Evolutionary conservation across 1,284 basidiomycete genomes (phyloP), one percentile per base, ranked within the genome.

Genomic region (Apiotrichum veenhuisii): DNA sequence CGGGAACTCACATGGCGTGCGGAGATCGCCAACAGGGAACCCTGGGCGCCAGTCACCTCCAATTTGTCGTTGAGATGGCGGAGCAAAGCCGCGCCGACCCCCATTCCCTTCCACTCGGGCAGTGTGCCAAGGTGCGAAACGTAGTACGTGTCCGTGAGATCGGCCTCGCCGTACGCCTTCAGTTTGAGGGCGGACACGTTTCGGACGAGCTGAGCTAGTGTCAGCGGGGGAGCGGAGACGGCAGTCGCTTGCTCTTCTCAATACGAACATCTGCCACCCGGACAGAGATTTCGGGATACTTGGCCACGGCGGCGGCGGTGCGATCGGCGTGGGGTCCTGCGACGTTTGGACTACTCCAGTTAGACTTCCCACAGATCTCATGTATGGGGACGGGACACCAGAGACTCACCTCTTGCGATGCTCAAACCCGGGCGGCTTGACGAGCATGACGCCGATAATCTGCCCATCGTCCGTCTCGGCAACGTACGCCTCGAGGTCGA

Each of bases 371-470:
- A n/a, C n/a, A n/a, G n/a, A n/a, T n/a, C n/a, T n/a, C n/a, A n/a
- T n/a, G n/a, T n/a, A n/a, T n/a, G n/a, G n/a, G n/a, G n/a, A n/a
- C n/a, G n/a, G n/a, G n/a, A n/a, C n/a, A n/a, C n/a, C n/a, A n/a
- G n/a, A n/a, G n/a, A n/a, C n/a, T n/a, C 51, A 60, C 58, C 50
- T 56, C 48, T 54, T 53, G n/a, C 54, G 48, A 41, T 56, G 58
- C 54, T 46, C 58, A 15, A 56, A 33, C 9, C 58, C 58, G 10
- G 51, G 51, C 37, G 46, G 58, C 54, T 60, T 60, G 38, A 51
- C 54, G 34, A 56, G 46, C 58, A 60, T 50, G 12, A 60, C 54
- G 22, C 37, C 54, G 27, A 46, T 43, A 0, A 56, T 49, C 5
- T 11, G 23, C n/a, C 46, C 58, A 3, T 26, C 43, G 27, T 27